Evolutionary conservation across 2,329 filamentous ascomycete genomes (phyloP).

Genomic region (Talaromyces sp.): DNA sequence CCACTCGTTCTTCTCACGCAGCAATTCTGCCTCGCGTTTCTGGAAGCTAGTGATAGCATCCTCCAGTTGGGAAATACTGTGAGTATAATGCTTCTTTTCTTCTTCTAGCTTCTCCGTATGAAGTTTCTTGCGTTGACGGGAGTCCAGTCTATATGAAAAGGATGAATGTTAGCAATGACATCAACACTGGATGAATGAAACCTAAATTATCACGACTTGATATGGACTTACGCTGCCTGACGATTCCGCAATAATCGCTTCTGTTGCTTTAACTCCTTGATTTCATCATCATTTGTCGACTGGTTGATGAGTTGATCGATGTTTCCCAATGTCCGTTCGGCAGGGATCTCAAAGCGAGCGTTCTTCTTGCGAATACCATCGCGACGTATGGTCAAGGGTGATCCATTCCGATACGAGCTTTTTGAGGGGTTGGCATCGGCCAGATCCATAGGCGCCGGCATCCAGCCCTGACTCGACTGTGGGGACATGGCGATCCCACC

Average conservation of each 20-base stretch:
- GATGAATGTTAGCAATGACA: not conserved
- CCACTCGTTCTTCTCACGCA: constrained; percentile 64
- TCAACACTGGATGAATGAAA: not conserved
- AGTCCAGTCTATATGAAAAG: constrained; percentile 73
- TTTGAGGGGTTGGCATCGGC: constrained; percentile 50
- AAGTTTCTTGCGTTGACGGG: constrained; percentile 95
- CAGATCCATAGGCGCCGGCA: constrained; percentile 50
- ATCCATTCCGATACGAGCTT: constrained; percentile 67
- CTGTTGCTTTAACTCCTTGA: constrained; percentile 98
- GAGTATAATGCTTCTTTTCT: constrained; percentile 90
- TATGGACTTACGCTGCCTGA: constrained; percentile 81
- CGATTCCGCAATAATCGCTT: constrained; percentile 93
- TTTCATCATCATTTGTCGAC: constrained; percentile 79
- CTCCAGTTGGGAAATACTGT: constrained; percentile 75
- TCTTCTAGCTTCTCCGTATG: constrained; percentile 96
- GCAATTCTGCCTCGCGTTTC: constrained; percentile 56
- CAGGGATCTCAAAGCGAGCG: constrained; percentile 93
- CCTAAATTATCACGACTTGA: not conserved
- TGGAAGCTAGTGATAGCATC: constrained; percentile 72
- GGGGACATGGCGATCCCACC: constrained; percentile 61
- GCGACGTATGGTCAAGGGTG: constrained; percentile 71
- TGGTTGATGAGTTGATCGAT: constrained; percentile 91
- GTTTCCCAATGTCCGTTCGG: constrained; percentile 88
- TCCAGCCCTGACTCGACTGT: constrained; percentile 62
- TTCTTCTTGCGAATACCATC: constrained; percentile 99